These are phyloP conservation scores for Coemansia guatemalensis DNA, from an alignment of 192 early-diverging fungal species.

Conservation along the genomic window DNA sequence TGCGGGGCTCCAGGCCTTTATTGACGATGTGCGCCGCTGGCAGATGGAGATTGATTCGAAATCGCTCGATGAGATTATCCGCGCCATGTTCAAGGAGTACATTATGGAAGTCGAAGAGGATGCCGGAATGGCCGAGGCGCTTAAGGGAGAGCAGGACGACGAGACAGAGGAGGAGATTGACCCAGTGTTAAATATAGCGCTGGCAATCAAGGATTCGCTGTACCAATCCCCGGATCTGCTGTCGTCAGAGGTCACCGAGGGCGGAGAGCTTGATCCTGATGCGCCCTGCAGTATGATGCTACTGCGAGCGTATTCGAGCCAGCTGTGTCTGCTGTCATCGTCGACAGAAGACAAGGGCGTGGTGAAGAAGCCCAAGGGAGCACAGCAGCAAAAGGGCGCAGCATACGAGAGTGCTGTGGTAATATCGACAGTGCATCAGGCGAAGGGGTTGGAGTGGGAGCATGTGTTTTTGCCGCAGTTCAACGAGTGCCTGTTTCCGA, in stretches of 20 bases:
- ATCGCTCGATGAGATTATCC: conserved; percentile 16
- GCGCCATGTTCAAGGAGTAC: conserved; percentile 19
- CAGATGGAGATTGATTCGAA: conserved; percentile 7
- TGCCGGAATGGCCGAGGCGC: neutral
- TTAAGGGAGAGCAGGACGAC: neutral
- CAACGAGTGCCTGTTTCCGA: conserved; percentile 45
- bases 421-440: conserved; percentile 49
- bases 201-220: conserved; percentile 31
- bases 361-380: conserved; percentile 1
- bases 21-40: conserved; percentile 15
- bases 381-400: neutral
- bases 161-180: conserved; percentile 8
- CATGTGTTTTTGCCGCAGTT: conserved; percentile 52
- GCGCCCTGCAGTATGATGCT: conserved; percentile 20
- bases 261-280: neutral
- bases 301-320: conserved; percentile 32
- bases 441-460: conserved; percentile 49
- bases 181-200: conserved; percentile 20
- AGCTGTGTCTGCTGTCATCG: conserved; percentile 43
- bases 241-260: neutral
- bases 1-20: conserved; percentile 20
- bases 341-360: conserved; percentile 37
- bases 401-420: conserved; percentile 22
- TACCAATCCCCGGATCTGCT: neutral
- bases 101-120: conserved; percentile 8